Evolutionary conservation across 768 basidiomycete genomes (phyloP), one percentile per base, ranked within the genome.

Genomic region (Psilocybe cubensis): DNA sequence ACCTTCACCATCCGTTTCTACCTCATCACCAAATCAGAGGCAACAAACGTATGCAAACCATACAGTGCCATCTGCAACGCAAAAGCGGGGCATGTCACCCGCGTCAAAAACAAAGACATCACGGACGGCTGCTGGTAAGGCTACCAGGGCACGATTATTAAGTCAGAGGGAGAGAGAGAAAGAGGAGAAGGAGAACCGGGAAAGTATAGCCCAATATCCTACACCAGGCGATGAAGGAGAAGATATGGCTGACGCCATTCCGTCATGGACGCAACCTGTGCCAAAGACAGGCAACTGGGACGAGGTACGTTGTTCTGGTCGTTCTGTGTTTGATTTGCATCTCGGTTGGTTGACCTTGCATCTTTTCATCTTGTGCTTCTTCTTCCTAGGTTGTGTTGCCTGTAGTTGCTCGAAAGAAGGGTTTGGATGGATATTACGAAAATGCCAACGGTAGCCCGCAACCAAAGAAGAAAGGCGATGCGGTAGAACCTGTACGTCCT

Each of bases 321-420:
- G 47, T 10, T 35, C 48, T 48, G 7, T 35, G 17, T 29, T 41
- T 46, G 12, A 25, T 23, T 56, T 5, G 14, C 33, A 25, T 31
- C 41, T 48, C 42, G 41, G 11, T 45, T 38, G 51, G 27, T 40
- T 52, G 42, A 52, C 44, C 42, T 52, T 62, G 18, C 46, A 42
- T 47, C 31, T 23, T 43, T 51, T 28, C 41, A 49, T 61, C 12
- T 48, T 40, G 42, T 54, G 52, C 29, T 59, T 57, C 52, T 35
- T 49, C 54, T 59, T 61, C 42, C 45, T 61, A 92, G 91, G 91
- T 93, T 35, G 88, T 94, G 1, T 75, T 94, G 11, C 92, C 92
- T 23, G 91, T 89, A 4, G 91, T 94, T 11, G 91, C 92, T 7
- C 81, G 90, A 56, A 92, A 93, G 76, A 89, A 85, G 66, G 91